Conservation (phyloP, 352 stramenopile genomes). For the Albugo laibachii region DNA sequence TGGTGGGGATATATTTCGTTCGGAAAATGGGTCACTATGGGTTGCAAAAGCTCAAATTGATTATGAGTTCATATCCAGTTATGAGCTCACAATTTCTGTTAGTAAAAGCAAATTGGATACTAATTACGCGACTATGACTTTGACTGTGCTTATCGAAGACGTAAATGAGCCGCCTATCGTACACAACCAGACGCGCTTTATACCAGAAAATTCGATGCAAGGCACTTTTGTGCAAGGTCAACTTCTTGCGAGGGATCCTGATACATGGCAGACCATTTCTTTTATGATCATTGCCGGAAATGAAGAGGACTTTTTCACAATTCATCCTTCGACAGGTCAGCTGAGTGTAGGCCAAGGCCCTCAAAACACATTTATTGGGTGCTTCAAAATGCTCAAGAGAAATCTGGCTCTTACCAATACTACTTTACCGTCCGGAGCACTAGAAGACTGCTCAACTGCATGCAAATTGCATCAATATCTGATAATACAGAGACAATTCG, state of each 20-base stretch:
- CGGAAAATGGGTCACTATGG: conserved; percentile 3
- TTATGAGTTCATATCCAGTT: conserved; percentile 4
- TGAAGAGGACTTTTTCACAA: conserved; percentile 8
- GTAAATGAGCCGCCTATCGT: conserved; percentile 12
- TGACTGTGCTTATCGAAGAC: conserved; percentile 9
- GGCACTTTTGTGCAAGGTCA: conserved; percentile 1
- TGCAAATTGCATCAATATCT: too few relatives aligned
- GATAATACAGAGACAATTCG: too few relatives aligned
- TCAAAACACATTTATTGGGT: conserved; percentile 9
- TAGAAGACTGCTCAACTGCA: too few relatives aligned
- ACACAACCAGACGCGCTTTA: conserved; percentile 3
- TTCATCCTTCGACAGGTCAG: conserved; percentile 9
- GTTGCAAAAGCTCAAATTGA: conserved; percentile 4
- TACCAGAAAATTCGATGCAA: conserved; percentile 10
- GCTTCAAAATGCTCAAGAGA: conserved; percentile 3
- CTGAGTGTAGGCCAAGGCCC: conserved; percentile 10
- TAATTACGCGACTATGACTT: neutral
- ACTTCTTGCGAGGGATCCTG: conserved; percentile 9
- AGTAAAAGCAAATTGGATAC: conserved; percentile 1
- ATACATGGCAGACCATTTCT: conserved; percentile 6
- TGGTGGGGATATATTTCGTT: conserved; percentile 8
- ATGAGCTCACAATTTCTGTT: conserved; percentile 2
- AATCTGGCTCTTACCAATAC: too few relatives aligned
- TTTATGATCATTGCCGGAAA: conserved; percentile 10
- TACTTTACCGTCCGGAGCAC: too few relatives aligned